Evolutionary conservation across 2,329 filamentous ascomycete species (phyloP).

Genomic region (Fusarium azukiicola): DNA sequence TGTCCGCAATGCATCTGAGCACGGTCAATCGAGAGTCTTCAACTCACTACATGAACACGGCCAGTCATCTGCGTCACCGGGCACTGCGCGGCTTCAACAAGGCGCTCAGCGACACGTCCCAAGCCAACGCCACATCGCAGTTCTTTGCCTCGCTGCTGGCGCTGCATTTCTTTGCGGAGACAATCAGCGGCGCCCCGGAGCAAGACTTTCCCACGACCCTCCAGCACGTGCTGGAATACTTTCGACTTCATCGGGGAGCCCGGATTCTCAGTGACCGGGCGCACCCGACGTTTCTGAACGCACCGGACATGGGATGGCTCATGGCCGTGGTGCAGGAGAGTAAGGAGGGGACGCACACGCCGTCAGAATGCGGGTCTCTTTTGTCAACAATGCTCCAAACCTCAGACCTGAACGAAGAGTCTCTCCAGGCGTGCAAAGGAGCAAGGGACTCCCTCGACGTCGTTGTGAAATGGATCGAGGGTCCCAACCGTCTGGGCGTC

Average conservation of each 20-base stretch:
- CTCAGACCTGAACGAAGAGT: constrained; percentile 26
- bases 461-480: neutral
- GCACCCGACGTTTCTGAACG: neutral
- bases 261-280: constrained; percentile 17
- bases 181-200: neutral
- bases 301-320: neutral
- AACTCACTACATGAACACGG: neutral
- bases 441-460: constrained; percentile 1
- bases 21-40: neutral
- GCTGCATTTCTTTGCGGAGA: constrained; percentile 36
- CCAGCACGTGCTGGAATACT: constrained; percentile 20
- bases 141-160: constrained; percentile 38
- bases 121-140: constrained; percentile 27
- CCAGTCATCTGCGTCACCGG: constrained; percentile 21
- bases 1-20: constrained; percentile 33
- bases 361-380: accelerated
- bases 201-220: constrained; percentile 21
- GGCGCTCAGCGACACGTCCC: constrained; percentile 11
- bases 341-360: neutral
- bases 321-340: neutral
- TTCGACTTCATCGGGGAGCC: constrained; percentile 33
- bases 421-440: neutral
- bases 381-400: constrained; percentile 19
- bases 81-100: constrained; percentile 35
- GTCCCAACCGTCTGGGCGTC: constrained; percentile 14